phyloP scores from a whole-genome alignment of 73 alveolate genomes.

The Durusdinium trenchii region DNA sequence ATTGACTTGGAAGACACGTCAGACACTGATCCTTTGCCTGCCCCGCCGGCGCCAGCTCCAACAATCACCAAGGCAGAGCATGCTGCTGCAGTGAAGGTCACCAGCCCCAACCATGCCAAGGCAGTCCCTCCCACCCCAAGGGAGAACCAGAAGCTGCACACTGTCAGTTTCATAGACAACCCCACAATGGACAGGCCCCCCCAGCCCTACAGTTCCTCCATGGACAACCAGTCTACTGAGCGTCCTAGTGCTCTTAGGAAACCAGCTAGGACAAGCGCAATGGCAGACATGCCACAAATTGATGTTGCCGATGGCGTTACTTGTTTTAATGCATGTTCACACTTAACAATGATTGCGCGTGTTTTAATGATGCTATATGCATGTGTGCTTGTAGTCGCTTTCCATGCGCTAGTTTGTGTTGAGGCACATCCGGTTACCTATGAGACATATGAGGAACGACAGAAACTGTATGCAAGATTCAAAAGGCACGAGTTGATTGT shows the following conservation, averaged over 20 bases:
- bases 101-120: not conserved
- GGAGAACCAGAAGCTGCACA: not conserved
- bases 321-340: not conserved
- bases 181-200: not conserved
- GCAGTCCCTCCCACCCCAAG: not conserved
- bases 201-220: not conserved
- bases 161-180: not conserved
- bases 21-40: too few relatives aligned
- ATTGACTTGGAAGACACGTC: constrained; percentile 26
- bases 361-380: not conserved
- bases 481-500: too few relatives aligned
- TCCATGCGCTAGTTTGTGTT: not conserved
- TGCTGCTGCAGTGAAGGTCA: not conserved
- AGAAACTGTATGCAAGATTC: not conserved
- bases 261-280: not conserved
- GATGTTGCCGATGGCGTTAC: not conserved
- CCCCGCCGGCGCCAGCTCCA: not conserved
- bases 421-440: not conserved
- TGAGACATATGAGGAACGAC: not conserved
- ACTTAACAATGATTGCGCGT: not conserved
- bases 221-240: not conserved
- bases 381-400: not conserved
- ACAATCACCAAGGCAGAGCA: not conserved
- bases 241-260: too few relatives aligned
- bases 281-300: not conserved